Conservation (phyloP, 1,284 basidiomycete species). For the Melampsora abietis-canadensis region DNA sequence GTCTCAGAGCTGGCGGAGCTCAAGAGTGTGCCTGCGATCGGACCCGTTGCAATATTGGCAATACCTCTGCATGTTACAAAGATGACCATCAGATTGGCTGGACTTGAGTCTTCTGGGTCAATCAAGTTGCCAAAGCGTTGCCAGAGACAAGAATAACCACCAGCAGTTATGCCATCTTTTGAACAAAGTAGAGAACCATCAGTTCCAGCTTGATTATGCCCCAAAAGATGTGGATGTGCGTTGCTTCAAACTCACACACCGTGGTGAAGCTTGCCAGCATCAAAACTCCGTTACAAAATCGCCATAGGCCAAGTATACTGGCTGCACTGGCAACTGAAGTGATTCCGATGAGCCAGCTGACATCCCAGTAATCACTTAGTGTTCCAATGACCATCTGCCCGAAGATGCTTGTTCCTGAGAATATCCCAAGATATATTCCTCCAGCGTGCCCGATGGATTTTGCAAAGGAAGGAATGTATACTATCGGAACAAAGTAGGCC, state of each 20-base stretch:
- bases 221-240: no score
- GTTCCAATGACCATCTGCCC: constrained; percentile 16
- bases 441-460: constrained; percentile 7
- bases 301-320: constrained; percentile 35
- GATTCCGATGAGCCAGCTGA: constrained; percentile 27
- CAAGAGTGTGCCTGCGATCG: constrained; percentile 26
- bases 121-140: constrained; percentile 23
- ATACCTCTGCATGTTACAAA: constrained; percentile 26
- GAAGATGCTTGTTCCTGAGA: constrained; percentile 25
- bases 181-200: no score
- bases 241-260: constrained; percentile 13
- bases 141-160: constrained; percentile 36
- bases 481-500: constrained; percentile 30
- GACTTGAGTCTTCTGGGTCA: constrained; percentile 22
- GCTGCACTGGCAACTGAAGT: constrained; percentile 21
- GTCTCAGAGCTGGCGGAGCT: constrained; percentile 7
- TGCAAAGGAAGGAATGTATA: constrained; percentile 31
- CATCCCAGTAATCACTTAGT: constrained; percentile 30
- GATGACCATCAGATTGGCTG: constrained; percentile 16
- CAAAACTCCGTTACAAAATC: constrained; percentile 13
- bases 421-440: constrained; percentile 13
- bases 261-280: constrained; percentile 27
- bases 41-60: constrained; percentile 28
- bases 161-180: constrained; percentile 32
- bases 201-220: no score